A percentile compares a stretch with the other conserved stretches of the same genome.
Conservation (phyloP, 495 filamentous ascomycete genomes). For the Neurospora terricola region DNA sequence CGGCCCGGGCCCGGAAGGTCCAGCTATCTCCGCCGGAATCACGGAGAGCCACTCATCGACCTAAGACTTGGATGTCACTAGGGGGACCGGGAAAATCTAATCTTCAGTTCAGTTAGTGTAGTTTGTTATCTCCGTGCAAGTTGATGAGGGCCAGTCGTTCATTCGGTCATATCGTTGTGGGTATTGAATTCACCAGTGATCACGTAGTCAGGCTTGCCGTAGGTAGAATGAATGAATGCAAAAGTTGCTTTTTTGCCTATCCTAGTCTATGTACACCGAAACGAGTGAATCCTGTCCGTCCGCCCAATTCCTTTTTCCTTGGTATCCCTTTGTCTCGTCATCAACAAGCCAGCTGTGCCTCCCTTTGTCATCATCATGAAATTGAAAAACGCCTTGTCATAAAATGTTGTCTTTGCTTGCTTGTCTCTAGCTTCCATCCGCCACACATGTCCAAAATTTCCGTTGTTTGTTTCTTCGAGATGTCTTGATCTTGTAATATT, state of each 20-base stretch:
- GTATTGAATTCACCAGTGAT: neutral
- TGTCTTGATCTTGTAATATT: neutral
- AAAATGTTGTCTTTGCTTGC: neutral
- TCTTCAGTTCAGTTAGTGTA: neutral
- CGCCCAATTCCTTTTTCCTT: neutral
- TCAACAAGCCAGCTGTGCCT: neutral
- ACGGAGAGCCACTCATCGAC: neutral
- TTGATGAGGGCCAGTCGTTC: neutral
- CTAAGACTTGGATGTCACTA: too few species aligned
- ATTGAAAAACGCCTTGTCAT: neutral
- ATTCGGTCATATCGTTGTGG: fast-evolving
- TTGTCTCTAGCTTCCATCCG: neutral
- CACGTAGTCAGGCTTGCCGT: neutral
- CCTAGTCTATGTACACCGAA: neutral
- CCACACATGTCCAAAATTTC: neutral
- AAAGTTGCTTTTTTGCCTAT: neutral
- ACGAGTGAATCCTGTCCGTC: neutral
- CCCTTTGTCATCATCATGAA: neutral
- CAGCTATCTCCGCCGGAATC: neutral
- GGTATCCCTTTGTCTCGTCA: neutral
- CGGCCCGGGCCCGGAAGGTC: neutral
- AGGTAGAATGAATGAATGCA: neutral
- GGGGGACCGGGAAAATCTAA: too few species aligned
- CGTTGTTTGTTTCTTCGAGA: neutral
- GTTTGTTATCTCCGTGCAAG: neutral